Evolutionary conservation across 2,329 filamentous ascomycete genomes (phyloP), one percentile per base, ranked within the genome.

Genomic region (Eutypa lata): DNA sequence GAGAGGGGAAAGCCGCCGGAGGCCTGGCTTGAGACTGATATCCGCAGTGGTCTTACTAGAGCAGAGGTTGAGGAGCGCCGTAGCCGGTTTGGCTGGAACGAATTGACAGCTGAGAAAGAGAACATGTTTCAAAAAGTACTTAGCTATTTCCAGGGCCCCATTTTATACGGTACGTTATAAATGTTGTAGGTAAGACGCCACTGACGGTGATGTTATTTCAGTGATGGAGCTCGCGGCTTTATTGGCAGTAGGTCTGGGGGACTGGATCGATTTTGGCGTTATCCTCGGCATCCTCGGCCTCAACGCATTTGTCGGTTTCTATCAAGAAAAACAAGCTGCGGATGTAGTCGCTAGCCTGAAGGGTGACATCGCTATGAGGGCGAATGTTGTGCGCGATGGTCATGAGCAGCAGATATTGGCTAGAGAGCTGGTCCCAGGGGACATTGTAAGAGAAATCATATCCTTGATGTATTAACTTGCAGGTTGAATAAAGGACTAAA

Each of bases 261-360:
- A 89, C 73, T 90, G 87, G 87, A 80, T 89, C 59, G 87, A 91
- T 76, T 81, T 90, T 61, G 87, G 86, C 80, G 86, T 91, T 70
- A 90, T 90, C 69, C 82, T 86, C 64, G 87, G 81, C 77, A 90
- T 91, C 71, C 76, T 91, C 52, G 63, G 86, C 67, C 84, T 91
- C 57, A 91, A 91, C 75, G 87, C 87, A 60, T 75, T 86, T 58
- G 87, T 90, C 70, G 87, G 87, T 77, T 90, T 87, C 83, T 90
- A 90, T 71, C 87, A 90, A 71, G 87, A 90, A 74, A 90, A 90
- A 77, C 87, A 90, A 73, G 87, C 87, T 63, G 87, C 86, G 61
- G 87, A 90, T 72, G 86, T 90, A 65, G 87, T 89, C 65, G 87
- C 87, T 52, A 83, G 77, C 57, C 75, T 90, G 57, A 90, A 90